Conservation (phyloP, 2,329 filamentous ascomycete genomes). For the Aspergillus sp. region DNA sequence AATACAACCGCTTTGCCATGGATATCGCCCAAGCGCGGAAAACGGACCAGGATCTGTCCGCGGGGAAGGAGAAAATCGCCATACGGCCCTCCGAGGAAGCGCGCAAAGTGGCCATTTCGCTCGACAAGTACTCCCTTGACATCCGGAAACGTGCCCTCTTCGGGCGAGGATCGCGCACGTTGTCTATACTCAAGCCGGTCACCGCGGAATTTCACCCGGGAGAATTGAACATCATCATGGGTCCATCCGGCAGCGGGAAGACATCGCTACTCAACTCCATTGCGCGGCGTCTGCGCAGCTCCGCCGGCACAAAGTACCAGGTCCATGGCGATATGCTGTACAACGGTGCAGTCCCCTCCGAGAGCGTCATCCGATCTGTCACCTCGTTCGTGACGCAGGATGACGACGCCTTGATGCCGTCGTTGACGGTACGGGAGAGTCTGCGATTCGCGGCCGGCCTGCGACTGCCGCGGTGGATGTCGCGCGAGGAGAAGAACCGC, state of each 20-base stretch:
- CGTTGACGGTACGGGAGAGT: slow-evolving; percentile 72
- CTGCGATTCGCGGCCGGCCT: slow-evolving; percentile 68
- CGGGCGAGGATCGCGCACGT: slow-evolving; percentile 41
- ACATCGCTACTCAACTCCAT: slow-evolving; percentile 72
- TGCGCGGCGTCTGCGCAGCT: slow-evolving; percentile 64
- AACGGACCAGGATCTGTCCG: slow-evolving; percentile 60
- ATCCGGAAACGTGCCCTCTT: slow-evolving; percentile 60
- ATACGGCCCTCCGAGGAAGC: slow-evolving; percentile 53
- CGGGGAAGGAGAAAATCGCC: slow-evolving; percentile 68
- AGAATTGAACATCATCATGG: slow-evolving; percentile 73
- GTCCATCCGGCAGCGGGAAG: slow-evolving; percentile 74
- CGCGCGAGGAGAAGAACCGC: slow-evolving; percentile 61
- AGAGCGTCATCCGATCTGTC: slow-evolving; percentile 66
- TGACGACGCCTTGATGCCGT: slow-evolving; percentile 71
- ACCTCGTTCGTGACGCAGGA: slow-evolving; percentile 78
- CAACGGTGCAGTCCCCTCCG: slow-evolving; percentile 66
- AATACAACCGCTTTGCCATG: slow-evolving; percentile 66
- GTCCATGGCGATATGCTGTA: slow-evolving; percentile 64
- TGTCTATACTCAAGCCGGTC: slow-evolving; percentile 63
- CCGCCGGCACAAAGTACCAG: slow-evolving; percentile 60
- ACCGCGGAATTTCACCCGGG: slow-evolving; percentile 66
- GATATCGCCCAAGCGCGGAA: slow-evolving; percentile 63
- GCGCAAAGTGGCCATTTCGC: slow-evolving; percentile 61
- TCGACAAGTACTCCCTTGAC: slow-evolving; percentile 62
- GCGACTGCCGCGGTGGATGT: slow-evolving; percentile 69